Percentiles rank a stretch among this genome's conserved stretches.
phyloP scores from a whole-genome alignment of 2,329 filamentous ascomycete genomes.

The Colletotrichum navitas region DNA sequence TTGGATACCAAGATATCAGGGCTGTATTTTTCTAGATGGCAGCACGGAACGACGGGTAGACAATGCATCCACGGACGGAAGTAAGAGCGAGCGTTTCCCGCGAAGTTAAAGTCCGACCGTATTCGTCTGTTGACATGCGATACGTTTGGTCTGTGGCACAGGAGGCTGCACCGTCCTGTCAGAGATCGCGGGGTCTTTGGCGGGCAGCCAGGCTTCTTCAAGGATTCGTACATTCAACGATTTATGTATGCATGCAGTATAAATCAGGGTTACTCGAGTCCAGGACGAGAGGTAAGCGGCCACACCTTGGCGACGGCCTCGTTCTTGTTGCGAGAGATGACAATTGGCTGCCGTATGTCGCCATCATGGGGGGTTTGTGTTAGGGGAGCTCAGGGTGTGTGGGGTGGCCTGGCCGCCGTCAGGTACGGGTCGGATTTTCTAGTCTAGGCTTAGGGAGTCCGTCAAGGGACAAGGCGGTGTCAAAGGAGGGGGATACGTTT shows the following conservation, averaged over 20 bases:
- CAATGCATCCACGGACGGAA: neutral
- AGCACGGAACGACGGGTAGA: constrained; percentile 28
- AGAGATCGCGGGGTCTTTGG: neutral
- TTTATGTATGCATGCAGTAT: neutral
- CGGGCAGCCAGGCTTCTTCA: neutral
- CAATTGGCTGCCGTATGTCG: constrained; percentile 28
- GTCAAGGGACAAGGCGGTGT: constrained; percentile 17
- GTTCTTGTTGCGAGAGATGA: constrained; percentile 18
- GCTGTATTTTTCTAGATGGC: neutral
- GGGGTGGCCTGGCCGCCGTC: neutral
- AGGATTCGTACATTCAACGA: neutral
- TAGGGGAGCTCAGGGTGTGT: neutral
- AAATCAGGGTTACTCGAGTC: neutral
- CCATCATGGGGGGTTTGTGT: constrained; percentile 1
- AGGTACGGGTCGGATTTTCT: neutral
- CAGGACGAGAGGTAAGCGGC: constrained; percentile 13
- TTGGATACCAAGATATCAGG: neutral
- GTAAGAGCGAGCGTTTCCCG: constrained; percentile 2
- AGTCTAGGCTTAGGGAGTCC: constrained; percentile 7
- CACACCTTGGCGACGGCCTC: constrained; percentile 4
- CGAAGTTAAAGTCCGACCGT: constrained; percentile 22
- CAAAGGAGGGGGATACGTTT: neutral
- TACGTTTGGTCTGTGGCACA: neutral
- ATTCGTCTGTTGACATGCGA: constrained; percentile 24
- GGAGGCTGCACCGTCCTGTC: neutral